phyloP scores from a whole-genome alignment of 1,284 basidiomycete species.

The Fomitopsis schrenkii region DNA sequence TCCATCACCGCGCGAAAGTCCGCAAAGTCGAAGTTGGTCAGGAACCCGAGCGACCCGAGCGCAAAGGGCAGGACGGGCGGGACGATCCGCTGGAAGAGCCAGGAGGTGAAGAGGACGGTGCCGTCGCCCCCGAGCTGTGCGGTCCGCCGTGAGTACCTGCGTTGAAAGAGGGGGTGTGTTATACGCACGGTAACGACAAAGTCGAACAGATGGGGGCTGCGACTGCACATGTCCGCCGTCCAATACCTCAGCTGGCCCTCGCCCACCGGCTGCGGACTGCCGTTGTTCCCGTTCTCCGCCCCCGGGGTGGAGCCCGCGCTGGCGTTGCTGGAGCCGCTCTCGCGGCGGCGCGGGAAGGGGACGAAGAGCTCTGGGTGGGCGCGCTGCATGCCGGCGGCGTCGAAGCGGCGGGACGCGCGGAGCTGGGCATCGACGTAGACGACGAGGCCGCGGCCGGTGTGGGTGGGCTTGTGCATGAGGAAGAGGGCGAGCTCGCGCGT shows the following conservation, averaged over 20 bases:
- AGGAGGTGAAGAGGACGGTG: conserved; percentile 98
- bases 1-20: conserved; percentile 88
- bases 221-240: conserved; percentile 95
- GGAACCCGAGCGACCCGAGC: conserved; percentile 96
- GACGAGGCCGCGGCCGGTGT: conserved; percentile 67
- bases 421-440: conserved; percentile 97
- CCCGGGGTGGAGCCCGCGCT: conserved; percentile 43
- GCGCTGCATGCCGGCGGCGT: conserved; percentile 82
- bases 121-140: conserved; percentile 92
- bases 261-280: conserved; percentile 55
- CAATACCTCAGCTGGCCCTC: conserved; percentile 96
- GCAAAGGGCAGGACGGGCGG: conserved; percentile 97
- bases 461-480: conserved; percentile 78
- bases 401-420: conserved; percentile 89
- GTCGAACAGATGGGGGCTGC: conserved; percentile 92
- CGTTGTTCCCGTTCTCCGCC: conserved; percentile 30
- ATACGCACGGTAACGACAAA: conserved; percentile 94
- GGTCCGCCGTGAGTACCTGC: not conserved
- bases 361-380: conserved; percentile 89
- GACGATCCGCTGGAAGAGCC: conserved; percentile 98
- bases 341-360: conserved; percentile 70
- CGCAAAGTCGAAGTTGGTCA: conserved; percentile 97
- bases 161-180: not conserved
- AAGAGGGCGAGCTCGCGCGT: conserved; percentile 95
- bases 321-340: conserved; percentile 51